These are phyloP conservation scores for Cutaneotrichosporon mucoides DNA, from an alignment of 1,284 basidiomycete genomes.

Conservation along the genomic window DNA sequence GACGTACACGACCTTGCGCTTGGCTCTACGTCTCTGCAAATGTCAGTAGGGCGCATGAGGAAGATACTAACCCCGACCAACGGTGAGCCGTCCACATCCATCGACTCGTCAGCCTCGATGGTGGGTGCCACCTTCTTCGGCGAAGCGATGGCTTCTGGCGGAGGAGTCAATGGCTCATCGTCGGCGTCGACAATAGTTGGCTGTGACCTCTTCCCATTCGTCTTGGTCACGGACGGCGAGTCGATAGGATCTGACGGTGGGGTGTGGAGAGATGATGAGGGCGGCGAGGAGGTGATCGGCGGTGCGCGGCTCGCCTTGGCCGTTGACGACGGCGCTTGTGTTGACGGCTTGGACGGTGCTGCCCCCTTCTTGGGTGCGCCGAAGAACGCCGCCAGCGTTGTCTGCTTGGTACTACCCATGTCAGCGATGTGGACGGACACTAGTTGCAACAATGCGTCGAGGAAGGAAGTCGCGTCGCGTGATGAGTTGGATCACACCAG, in stretches of 20 bases:
- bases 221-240: constrained; percentile 24
- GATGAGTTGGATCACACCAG: too few relatives aligned
- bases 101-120: constrained; percentile 15
- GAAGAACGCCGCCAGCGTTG: constrained; percentile 51
- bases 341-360: constrained; percentile 4
- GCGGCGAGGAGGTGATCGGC: constrained; percentile 11
- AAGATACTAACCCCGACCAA: constrained; percentile 23
- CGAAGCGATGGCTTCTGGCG: not conserved
- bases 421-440: constrained; percentile 6
- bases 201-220: not conserved
- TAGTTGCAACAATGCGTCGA: not conserved
- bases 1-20: constrained; percentile 46
- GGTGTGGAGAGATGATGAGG: constrained; percentile 24
- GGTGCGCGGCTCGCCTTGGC: constrained; percentile 9
- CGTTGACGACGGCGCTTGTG: not conserved
- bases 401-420: constrained; percentile 37
- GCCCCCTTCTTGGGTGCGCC: constrained; percentile 37
- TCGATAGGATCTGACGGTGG: constrained; percentile 30
- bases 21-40: constrained; percentile 30
- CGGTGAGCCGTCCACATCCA: constrained; percentile 30
- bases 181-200: constrained; percentile 15
- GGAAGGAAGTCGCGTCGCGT: too few relatives aligned
- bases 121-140: not conserved
- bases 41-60: not conserved
- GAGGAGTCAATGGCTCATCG: constrained; percentile 7